These are phyloP conservation scores for Brassica juncea DNA, from an alignment of 345 rosid species.

Conservation along the genomic window DNA sequence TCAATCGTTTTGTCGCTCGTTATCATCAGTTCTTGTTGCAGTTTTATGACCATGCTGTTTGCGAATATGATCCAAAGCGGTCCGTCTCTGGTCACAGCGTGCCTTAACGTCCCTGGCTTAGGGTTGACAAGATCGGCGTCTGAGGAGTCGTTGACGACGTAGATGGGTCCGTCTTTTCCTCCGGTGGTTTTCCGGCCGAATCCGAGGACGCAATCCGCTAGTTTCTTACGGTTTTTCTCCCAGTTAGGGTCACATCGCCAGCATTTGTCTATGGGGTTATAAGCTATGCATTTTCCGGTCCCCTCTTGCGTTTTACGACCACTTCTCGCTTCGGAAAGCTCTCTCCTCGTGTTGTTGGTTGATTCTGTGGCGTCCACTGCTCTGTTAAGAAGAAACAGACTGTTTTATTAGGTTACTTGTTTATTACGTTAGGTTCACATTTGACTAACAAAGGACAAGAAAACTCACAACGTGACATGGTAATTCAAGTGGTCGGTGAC, in stretches of 20 bases:
- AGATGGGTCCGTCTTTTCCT: conserved; percentile 57
- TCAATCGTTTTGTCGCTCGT: conserved; percentile 70
- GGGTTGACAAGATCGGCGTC: conserved; percentile 59
- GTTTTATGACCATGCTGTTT: conserved; percentile 59
- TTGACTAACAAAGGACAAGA: conserved; percentile 2
- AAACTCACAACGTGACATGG: conserved; percentile 35
- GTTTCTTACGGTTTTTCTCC: conserved; percentile 51
- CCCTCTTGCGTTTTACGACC: conserved; percentile 15
- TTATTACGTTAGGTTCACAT: not conserved
- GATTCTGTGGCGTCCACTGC: conserved; percentile 27
- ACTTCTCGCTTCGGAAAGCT: conserved; percentile 23
- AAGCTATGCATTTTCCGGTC: conserved; percentile 44
- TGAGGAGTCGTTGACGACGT: conserved; percentile 55
- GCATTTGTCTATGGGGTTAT: conserved; percentile 66
- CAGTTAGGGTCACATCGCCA: conserved; percentile 61
- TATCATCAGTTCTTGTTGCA: conserved; percentile 59
- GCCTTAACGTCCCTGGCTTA: conserved; percentile 73
- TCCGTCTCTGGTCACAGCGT: conserved; percentile 60
- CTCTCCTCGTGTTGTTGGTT: conserved; percentile 41
- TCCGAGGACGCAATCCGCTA: conserved; percentile 67
- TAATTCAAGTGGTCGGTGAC: conserved; percentile 36
- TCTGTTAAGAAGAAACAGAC: conserved; percentile 9
- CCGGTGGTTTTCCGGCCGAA: conserved; percentile 72
- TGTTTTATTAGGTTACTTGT: conserved; percentile 20
- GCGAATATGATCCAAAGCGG: conserved; percentile 82